Conservation (phyloP, 2,329 filamentous ascomycete species). For the Knoxdaviesia proteae region DNA sequence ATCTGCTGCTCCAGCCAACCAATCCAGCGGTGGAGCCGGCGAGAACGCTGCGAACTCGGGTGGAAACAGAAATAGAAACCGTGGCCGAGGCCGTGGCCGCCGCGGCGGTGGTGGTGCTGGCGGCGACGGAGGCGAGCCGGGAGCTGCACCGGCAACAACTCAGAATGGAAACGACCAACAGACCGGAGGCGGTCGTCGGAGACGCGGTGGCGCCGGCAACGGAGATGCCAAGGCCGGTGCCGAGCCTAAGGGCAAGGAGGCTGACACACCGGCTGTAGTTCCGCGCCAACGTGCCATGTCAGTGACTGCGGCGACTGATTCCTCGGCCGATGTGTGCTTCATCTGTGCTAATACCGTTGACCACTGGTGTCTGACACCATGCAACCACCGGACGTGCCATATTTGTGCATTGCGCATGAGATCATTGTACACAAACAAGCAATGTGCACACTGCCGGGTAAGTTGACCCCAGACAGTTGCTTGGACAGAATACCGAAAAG, state of each 20-base stretch:
- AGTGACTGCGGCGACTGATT: constrained; percentile 1
- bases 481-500: neutral
- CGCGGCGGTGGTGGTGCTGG: too few relatives aligned
- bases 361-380: constrained; percentile 76
- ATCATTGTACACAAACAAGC: constrained; percentile 87
- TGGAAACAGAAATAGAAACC: too few relatives aligned
- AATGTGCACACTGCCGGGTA: constrained; percentile 89
- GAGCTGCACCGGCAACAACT: too few relatives aligned
- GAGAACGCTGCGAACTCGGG: too few relatives aligned
- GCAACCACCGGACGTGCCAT: constrained; percentile 92
- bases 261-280: neutral
- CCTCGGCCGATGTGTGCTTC: constrained; percentile 63
- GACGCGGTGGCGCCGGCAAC: too few relatives aligned
- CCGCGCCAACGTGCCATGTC: neutral
- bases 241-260: neutral
- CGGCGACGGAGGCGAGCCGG: too few relatives aligned
- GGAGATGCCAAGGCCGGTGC: too few relatives aligned
- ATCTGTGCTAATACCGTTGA: constrained; percentile 85
- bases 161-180: too few relatives aligned
- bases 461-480: constrained; percentile 12
- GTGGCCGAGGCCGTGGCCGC: too few relatives aligned
- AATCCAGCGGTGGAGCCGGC: too few relatives aligned
- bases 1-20: too few relatives aligned
- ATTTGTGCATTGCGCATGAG: constrained; percentile 83
- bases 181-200: too few relatives aligned